Evolutionary conservation across 169 alveolate genomes (phyloP), one percentile per base, ranked within the genome.

Genomic region (Plasmodium falciparum): DNA sequence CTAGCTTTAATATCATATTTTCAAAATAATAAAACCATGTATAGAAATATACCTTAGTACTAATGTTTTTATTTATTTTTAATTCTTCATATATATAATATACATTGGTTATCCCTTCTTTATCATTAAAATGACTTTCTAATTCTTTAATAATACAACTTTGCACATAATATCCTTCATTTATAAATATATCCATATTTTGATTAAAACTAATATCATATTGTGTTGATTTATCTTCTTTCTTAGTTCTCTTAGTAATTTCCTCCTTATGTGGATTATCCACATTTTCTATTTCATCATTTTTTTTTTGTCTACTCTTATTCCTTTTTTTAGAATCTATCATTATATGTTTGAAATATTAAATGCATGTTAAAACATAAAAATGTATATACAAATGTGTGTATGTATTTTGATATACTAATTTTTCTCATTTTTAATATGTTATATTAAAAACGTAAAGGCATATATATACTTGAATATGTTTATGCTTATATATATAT

Each of bases 1-100:
- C 89, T 59, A 78, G 63, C 56, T 65, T 78, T 78, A 78, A 13
- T 49, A 65, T 71, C 45, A 78, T 56, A 66, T 78, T 78, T 66
- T 78, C 89, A 33, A 78, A 78, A 70, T 49, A 78, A 65, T 78
- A 78, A 66, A 78, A 66, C 89, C 89, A 78, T 66, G 89, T 78
- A 54, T 78, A 78, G 26, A 47, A 50, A 26, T 58, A 26, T 67
- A 78, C 49, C 8, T 24, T 78, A 50, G 24, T 78, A 13, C 54
- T 78, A 69, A 78, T 43, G 43, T 78, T 58, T 43, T 78, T 49
- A 65, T 78, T 78, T 24, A 65, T 24, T 65, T 26, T 59, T 78
- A 78, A 78, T 26, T 78, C 76, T 24, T 78, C 89, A 56, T 59
- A 78, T 12, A 78, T 78, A 70, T 39, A 52, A 66, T 78, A 78